Base-by-base conservation (phyloP, 139 green algal genomes). In the Chlorella vulgaris region DNA sequence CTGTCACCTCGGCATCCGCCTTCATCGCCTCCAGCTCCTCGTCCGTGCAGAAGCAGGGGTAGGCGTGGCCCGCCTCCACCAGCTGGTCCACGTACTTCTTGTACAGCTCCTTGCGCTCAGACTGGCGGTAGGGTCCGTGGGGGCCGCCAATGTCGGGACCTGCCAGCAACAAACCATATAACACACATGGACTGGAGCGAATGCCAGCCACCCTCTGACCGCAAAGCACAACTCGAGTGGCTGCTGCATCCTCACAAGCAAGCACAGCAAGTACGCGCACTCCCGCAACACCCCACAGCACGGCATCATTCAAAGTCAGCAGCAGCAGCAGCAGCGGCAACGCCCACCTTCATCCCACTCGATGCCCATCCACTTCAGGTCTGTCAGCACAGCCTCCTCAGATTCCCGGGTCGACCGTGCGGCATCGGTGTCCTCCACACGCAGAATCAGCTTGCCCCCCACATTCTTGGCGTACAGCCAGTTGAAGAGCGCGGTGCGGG, bases 31-130 rank as follows among this genome's bases (percentile, higher is more conserved):
- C 90, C 33, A 97, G 88, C 88, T 97, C 95, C 87, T 98, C 95
- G 70, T 99, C 96, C 6, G 93, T 98, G 94, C 97, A 99, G 92
- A 99, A 99, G 94, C 95, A 99, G 68, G 91, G 93, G 89, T 99
- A 99, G 29, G 91, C 97, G 67, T 92, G 58, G 43, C 94, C 95
- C 35, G 86, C 47, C 42, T 87, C 87, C 38, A 99, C 91, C 83
- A 99, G 89, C 88, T 96, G 83, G 73, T 98, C 86, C 33, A 95
- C 96, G 69, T 96, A 93, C 83, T 92, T 55, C 82, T 95, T 94
- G 85, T 99, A 99, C 43, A 99, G 92, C 7, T 92, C 88, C 22
- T 88, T 93, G 40, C 97, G 89, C 90, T 99, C 97, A 18, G 87
- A 95, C 92, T 99, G 97, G 39, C 97, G 91, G 89, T 99, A 99